phyloP scores from a whole-genome alignment of 1,139 yeast genomes.

The Debaryomycetaceae sp. region DNA sequence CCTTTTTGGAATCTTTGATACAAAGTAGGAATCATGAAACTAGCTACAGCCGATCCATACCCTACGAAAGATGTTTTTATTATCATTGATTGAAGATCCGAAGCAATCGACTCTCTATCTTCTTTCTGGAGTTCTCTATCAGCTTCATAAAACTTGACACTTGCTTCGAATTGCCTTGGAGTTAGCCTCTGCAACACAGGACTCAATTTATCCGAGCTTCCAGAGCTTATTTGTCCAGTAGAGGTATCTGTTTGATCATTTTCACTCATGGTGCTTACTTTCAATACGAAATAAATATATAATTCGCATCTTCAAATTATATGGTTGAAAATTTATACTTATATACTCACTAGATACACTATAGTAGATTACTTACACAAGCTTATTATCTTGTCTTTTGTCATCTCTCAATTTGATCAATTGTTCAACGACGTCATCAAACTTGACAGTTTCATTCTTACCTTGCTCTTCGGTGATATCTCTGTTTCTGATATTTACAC shows the following conservation, averaged over 20 bases:
- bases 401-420: slow-evolving; percentile 60
- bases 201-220: slow-evolving; percentile 17
- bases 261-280: too few species aligned
- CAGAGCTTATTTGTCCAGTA: slow-evolving; percentile 1
- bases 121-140: slow-evolving; percentile 29
- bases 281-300: too few species aligned
- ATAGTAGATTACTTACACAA: slow-evolving; percentile 22
- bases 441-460: slow-evolving; percentile 76
- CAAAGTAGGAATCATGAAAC: slow-evolving; percentile 27
- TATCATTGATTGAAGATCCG: slow-evolving; percentile 27
- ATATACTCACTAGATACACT: background rate
- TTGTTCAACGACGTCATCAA: slow-evolving; percentile 69
- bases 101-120: slow-evolving; percentile 31
- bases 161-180: slow-evolving; percentile 36
- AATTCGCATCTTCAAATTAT: too few species aligned
- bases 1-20: slow-evolving; percentile 12
- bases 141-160: slow-evolving; percentile 42
- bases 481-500: slow-evolving; percentile 92
- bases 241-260: too few species aligned
- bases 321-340: too few species aligned
- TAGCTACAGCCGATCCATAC: slow-evolving; percentile 20
- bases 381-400: slow-evolving; percentile 66
- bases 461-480: slow-evolving; percentile 81
- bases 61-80: slow-evolving; percentile 27
- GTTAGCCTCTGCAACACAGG: slow-evolving; percentile 28